Evolutionary conservation across 2,329 filamentous ascomycete genomes (phyloP), one percentile per base, ranked within the genome.

Genomic region (Penicillium verrucosum): DNA sequence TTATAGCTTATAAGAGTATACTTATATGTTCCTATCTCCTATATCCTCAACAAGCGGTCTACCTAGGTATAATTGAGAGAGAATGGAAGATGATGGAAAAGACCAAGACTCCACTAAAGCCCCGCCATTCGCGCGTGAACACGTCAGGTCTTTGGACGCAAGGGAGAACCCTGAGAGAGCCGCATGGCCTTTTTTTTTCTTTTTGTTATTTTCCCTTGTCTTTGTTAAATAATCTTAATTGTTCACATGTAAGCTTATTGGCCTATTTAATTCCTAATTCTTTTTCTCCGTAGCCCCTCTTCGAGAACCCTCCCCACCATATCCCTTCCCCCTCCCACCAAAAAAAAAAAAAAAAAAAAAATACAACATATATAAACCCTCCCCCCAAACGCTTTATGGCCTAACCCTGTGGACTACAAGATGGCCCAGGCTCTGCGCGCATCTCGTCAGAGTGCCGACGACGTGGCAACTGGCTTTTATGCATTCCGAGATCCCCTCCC

Each of bases 401-500:
- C 58, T 63, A 55, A 65, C 49, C 36, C 40, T 25, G 51, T 51
- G 47, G 10, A 47, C 46, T 50, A 44, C 59, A 65, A 60, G 56
- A 77, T 78, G 74, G 72, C 70, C 60, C 71, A 80, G 60, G 72
- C 70, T 60, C 70, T 80, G 62, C 65, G 74, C 55, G 67, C 69
- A 51, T 68, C 77, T 60, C 78, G 80, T 65, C 73, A 77, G 64
- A 75, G 77, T 54, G 79, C 81, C 59, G 79, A 84, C 66, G 80
- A 83, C 47, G 77, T 81, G 61, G 81, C 81, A 49, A 74, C 76
- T 50, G 78, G 77, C 55, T 76, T 86, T 58, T 73, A 74, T 58
- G 65, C 71, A 41, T 83, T 85, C 67, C 72, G 80, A 49, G 73
- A 74, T 54, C 75, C 78, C 61, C 77, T 85, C 47, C 78, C 80